A percentile compares a stretch with the other conserved stretches of the same genome.
Evolutionary conservation across 768 basidiomycete species (phyloP).

Genomic region (Lactarius sanguifluus): DNA sequence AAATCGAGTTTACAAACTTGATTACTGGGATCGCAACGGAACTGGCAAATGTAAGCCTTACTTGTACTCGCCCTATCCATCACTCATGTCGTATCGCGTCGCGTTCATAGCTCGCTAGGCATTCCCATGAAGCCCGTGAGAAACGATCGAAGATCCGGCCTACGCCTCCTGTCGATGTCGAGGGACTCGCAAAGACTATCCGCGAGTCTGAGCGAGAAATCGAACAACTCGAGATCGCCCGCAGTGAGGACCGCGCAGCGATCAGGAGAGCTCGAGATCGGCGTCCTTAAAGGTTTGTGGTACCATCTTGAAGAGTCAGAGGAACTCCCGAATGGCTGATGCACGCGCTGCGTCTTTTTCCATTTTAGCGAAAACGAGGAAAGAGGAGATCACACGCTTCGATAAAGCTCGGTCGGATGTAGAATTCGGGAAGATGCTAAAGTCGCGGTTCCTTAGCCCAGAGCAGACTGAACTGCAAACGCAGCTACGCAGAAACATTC

Average conservation of each 20-base stretch:
- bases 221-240: slow-evolving; percentile 45
- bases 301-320: neutral
- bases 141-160: slow-evolving; percentile 35
- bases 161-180: slow-evolving; percentile 51
- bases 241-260: slow-evolving; percentile 41
- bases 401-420: slow-evolving; percentile 74
- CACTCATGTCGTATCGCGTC: neutral
- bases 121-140: slow-evolving; percentile 42
- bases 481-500: slow-evolving; percentile 66
- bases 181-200: slow-evolving; percentile 51
- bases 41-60: slow-evolving; percentile 54
- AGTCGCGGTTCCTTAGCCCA: slow-evolving; percentile 54
- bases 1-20: slow-evolving; percentile 58
- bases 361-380: slow-evolving; percentile 67
- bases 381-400: slow-evolving; percentile 81
- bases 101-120: slow-evolving; percentile 43
- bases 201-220: slow-evolving; percentile 53
- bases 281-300: slow-evolving; percentile 62
- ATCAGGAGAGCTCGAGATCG: slow-evolving; percentile 61
- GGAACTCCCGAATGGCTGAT: slow-evolving; percentile 12
- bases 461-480: slow-evolving; percentile 85
- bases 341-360: neutral
- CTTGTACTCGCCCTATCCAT: neutral
- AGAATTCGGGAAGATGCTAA: slow-evolving; percentile 58
- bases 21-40: slow-evolving; percentile 50